These are phyloP conservation scores for Mycena crocata DNA, from an alignment of 768 basidiomycete genomes.

Conservation along the genomic window DNA sequence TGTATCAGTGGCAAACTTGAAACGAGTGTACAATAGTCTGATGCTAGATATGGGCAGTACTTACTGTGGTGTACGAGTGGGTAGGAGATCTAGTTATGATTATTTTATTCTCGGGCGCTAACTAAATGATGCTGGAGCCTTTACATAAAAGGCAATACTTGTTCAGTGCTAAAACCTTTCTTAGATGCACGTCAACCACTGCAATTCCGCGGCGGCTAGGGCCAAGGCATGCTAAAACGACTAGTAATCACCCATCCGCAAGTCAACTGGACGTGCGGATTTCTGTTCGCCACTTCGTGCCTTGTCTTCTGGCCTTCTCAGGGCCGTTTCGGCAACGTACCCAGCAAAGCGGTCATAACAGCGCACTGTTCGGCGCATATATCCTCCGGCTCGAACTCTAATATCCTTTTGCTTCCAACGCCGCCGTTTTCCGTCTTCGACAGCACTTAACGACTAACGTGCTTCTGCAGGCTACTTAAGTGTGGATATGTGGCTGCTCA, in stretches of 20 bases:
- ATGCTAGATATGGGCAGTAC: constrained; percentile 33
- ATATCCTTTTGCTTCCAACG: constrained; percentile 25
- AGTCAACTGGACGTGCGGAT: constrained; percentile 28
- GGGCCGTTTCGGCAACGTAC: constrained; percentile 16
- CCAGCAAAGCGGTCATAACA: constrained; percentile 11
- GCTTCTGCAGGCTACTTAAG: constrained; percentile 28
- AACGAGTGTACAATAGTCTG: constrained; percentile 29
- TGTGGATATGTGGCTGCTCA: constrained; percentile 13
- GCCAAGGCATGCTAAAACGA: constrained; percentile 11
- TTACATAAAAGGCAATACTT: constrained; percentile 20
- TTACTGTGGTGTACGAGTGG: constrained; percentile 36
- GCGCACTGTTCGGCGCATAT: constrained; percentile 21
- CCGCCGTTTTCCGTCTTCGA: constrained; percentile 24
- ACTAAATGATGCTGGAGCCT: background rate
- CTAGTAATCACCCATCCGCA: constrained; percentile 22
- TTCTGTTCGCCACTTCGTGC: constrained; percentile 21
- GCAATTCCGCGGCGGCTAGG: constrained; percentile 28
- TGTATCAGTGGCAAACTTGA: constrained; percentile 18
- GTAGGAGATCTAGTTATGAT: constrained; percentile 35
- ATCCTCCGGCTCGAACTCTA: constrained; percentile 25
- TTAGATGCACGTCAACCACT: constrained; percentile 17
- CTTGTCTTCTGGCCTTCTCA: constrained; percentile 25
- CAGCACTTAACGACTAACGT: constrained; percentile 30
- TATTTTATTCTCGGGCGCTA: constrained; percentile 28
- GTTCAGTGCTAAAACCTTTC: constrained; percentile 21